Evolutionary conservation across 2,329 filamentous ascomycete genomes (phyloP), one percentile per base, ranked within the genome.

Genomic region (Pseudopithomyces maydicus): DNA sequence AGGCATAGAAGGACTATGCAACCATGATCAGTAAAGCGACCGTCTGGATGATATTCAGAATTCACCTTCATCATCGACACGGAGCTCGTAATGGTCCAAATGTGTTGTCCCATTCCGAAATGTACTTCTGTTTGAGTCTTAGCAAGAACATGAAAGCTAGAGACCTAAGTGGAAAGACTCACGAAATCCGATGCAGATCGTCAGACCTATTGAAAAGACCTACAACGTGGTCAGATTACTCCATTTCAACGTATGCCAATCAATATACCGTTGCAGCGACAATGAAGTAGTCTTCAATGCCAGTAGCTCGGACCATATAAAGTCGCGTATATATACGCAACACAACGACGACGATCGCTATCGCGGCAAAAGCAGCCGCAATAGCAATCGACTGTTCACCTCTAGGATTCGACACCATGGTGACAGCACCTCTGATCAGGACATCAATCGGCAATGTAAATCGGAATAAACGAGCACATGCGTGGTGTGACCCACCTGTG

Each of bases 261-360:
- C 38, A 3, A 39, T 56, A 54, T 59, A 73, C 69, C 63, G 69
- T 67, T 15, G 70, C 62, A 17, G 67, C 45, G 19, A 60, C 42
- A 43, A 72, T 66, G 45, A 67, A 59, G 50, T 67, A 65, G 26
- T 74, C 71, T 36, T 73, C 71, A 14, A 69, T 55, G 2, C 71
- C 70, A 2, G 61, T 53, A 55, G 62, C 62, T 7, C 66, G 66
- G 19, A 74, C 65, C 12, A 74, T 49, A 23, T 65, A 70, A 48
- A 71, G 59, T 11, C 71, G 68, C 35, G 71, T 71, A 26, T 72
- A 74, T 7, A 73, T 29, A 7, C 71, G 67, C 11, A 74, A 55
- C 6, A 48, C n/a, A 12, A 72, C 67, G 39, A 61, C 47, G 15
- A 70, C 14, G 20, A 54, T 38, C 12, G 71, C 68, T 6, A 73